Evolutionary conservation across 306 rosid genomes (phyloP).

Genomic region (Sechiopsis laciniata): DNA sequence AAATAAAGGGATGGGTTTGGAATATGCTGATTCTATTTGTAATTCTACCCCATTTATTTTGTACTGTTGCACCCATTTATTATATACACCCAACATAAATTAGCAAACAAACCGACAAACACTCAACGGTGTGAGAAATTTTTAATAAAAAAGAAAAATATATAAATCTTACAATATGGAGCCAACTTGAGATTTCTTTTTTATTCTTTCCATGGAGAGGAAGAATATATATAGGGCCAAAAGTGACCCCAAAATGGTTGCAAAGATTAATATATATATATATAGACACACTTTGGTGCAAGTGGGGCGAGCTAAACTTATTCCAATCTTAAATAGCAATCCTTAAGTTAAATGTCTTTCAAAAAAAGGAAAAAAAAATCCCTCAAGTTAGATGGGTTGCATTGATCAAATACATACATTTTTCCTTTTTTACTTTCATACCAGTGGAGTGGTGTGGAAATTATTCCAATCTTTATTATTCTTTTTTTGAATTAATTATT

Average conservation of each 20-base stretch:
- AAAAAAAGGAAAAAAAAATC: too few species aligned
- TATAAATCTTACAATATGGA: not conserved
- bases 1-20: not conserved
- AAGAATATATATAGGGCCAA: not conserved
- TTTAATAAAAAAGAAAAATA: too few species aligned
- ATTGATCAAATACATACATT: not conserved
- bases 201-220: slow-evolving; percentile 6
- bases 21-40: slow-evolving; percentile 3
- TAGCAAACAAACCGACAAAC: slow-evolving; percentile 6
- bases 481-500: too few species aligned
- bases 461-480: not conserved
- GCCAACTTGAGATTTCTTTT: not conserved
- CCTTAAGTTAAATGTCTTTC: not conserved
- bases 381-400: not conserved
- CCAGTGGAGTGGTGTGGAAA: not conserved
- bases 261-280: too few species aligned
- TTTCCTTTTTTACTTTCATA: not conserved
- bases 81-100: not conserved
- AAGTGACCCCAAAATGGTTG: not conserved
- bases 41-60: not conserved
- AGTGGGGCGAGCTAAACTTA: not conserved
- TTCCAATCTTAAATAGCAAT: not conserved
- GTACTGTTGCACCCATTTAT: slow-evolving; percentile 2
- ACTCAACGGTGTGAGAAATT: not conserved
- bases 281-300: not conserved